Evolutionary conservation across 1,284 basidiomycete genomes (phyloP).

Genomic region (Pseudozyma sp.): DNA sequence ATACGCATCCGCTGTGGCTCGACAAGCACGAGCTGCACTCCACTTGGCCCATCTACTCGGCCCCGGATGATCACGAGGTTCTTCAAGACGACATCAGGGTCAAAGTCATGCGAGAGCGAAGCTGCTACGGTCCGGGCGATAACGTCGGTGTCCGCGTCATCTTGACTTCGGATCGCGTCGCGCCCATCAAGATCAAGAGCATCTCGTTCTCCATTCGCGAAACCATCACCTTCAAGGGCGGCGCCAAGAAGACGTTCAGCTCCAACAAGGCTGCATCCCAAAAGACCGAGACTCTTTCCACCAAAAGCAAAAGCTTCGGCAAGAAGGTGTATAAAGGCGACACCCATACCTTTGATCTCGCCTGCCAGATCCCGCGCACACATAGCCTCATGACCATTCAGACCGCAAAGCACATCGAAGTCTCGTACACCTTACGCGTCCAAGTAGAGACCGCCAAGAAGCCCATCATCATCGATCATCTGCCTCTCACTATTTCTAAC

Average conservation of each 20-base stretch:
- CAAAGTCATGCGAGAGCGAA: slow-evolving; percentile 55
- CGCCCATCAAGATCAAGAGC: slow-evolving; percentile 61
- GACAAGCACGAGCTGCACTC: slow-evolving; percentile 68
- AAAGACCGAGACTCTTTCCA: slow-evolving; percentile 52
- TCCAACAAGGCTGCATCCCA: slow-evolving; percentile 49
- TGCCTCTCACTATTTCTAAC: slow-evolving; percentile 62
- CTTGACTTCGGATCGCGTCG: slow-evolving; percentile 48
- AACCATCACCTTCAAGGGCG: slow-evolving; percentile 62
- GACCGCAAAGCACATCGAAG: slow-evolving; percentile 67
- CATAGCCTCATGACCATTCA: slow-evolving; percentile 63
- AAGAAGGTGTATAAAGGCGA: slow-evolving; percentile 67
- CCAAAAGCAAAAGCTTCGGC: slow-evolving; percentile 58
- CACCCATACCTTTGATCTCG: slow-evolving; percentile 59
- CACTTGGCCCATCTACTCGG: slow-evolving; percentile 63
- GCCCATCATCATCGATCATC: slow-evolving; percentile 63
- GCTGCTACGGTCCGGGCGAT: slow-evolving; percentile 62
- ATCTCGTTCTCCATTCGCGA: slow-evolving; percentile 59
- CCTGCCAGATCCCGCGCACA: slow-evolving; percentile 56
- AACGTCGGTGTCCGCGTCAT: slow-evolving; percentile 55
- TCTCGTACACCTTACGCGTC: slow-evolving; percentile 64
- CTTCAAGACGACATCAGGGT: slow-evolving; percentile 50
- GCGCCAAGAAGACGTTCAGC: slow-evolving; percentile 41
- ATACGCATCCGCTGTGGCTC: slow-evolving; percentile 57
- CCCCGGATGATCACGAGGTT: slow-evolving; percentile 53
- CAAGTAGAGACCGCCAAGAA: slow-evolving; percentile 62